Evolutionary conservation across 805 yeast genomes (phyloP).

Genomic region (Nakazawaea ernobii): DNA sequence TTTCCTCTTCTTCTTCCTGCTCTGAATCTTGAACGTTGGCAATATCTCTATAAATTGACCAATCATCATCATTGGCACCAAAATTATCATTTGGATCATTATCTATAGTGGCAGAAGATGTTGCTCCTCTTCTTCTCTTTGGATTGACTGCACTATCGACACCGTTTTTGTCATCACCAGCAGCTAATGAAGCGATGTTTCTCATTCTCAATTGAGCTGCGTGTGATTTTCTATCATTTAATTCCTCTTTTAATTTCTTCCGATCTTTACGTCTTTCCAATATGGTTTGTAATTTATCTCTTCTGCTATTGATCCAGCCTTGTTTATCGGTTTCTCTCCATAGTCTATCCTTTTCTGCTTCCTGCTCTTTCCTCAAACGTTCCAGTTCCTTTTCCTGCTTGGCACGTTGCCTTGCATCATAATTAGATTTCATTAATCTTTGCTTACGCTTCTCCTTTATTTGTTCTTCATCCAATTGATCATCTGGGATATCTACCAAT

Average conservation of each 20-base stretch:
- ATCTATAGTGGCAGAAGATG: conserved; percentile 59
- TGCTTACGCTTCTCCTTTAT: conserved; percentile 85
- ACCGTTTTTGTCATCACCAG: conserved; percentile 42
- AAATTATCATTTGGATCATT: conserved; percentile 91
- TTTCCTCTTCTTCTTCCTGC: conserved; percentile 68
- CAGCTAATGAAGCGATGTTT: conserved; percentile 79
- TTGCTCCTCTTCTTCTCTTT: conserved; percentile 38
- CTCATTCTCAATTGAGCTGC: conserved; percentile 94
- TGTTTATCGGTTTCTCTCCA: conserved; percentile 73
- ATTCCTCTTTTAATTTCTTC: conserved; percentile 63
- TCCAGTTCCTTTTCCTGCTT: conserved; percentile 72
- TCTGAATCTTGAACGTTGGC: conserved; percentile 74
- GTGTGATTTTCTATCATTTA: conserved; percentile 81
- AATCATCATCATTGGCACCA: conserved; percentile 94
- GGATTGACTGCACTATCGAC: conserved; percentile 15
- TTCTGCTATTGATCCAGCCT: conserved; percentile 75
- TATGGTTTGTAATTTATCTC: conserved; percentile 53
- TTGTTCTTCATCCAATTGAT: conserved; percentile 71
- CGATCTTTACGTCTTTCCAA: conserved; percentile 63
- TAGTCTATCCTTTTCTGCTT: conserved; percentile 58
- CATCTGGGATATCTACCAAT: conserved; percentile 78
- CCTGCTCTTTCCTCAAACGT: conserved; percentile 51
- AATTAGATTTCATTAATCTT: conserved; percentile 73
- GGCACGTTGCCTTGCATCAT: conserved; percentile 81
- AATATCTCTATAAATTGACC: conserved; percentile 86